Base-by-base conservation (phyloP, 768 basidiomycete genomes). In the Pseudohyphozyma bogoriensis region DNA sequence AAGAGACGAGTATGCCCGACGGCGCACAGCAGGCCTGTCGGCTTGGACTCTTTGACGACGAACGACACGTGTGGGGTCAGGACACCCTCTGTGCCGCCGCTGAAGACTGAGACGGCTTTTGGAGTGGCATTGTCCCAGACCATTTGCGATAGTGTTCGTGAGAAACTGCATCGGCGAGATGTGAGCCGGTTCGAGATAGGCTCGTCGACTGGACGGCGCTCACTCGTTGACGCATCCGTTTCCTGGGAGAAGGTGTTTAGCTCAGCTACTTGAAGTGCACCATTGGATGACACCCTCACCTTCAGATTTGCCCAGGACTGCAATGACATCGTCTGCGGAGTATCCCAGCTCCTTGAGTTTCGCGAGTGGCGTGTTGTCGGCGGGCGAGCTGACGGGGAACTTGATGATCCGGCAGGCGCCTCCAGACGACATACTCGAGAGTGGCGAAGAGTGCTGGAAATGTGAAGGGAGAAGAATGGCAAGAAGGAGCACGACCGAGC, bases 1-100 rank as follows among this genome's bases (percentile, higher is more conserved):
- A 55, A 42, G 9, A 16, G 3, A 7, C 31, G 26, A 3, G 55
- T 55, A 20, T 18, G 5, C 20, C 55, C 55, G 31, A 29, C 55
- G 31, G 39, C 29, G 2, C 31, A 40, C 2, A 55, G 29, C 28
- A 55, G 29, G 3, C 55, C 55, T 10, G 55, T 55, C n/a, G 8
- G 3, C 3, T 29, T 37, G 2, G 29, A 18, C 31, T 47, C 45
- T 13, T 36, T 31, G 20, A 45, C 55, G 29, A 55, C 11, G 26
- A 55, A 35, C 2, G 40, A 32, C 29, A 55, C 55, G 31, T 55
- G 55, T 18, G 55, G 55, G 33, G 10, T 31, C 22, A 55, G 45
- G 20, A 55, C 55, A 24, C 55, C 55, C n/a, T 55, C 55, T 8
- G 55, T 45, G 16, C 55, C 55, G 20, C 55, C 55, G 42, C 24